These are phyloP conservation scores for Marasmius oreades DNA, from an alignment of 1,284 basidiomycete genomes.

Conservation along the genomic window DNA sequence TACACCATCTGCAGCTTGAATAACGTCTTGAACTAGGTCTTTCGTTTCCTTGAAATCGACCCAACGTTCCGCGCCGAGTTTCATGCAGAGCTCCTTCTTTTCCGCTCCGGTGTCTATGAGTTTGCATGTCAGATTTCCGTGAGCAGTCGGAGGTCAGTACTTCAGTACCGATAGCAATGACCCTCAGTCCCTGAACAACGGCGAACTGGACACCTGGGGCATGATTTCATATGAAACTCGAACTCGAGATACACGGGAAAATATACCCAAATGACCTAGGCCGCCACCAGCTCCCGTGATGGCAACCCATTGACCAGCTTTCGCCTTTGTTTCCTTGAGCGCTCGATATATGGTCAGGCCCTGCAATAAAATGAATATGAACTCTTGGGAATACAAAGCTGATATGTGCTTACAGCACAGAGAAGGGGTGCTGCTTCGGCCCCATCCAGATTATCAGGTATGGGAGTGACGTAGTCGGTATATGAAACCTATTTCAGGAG, in stretches of 20 bases:
- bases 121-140: neutral
- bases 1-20: neutral
- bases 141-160: neutral
- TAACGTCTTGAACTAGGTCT: neutral
- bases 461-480: conserved; percentile 61
- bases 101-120: conserved; percentile 57
- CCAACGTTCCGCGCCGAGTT: conserved; percentile 67
- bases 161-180: conserved; percentile 66
- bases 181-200: conserved; percentile 57
- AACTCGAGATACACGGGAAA: neutral
- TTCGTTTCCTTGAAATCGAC: conserved; percentile 39
- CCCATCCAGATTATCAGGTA: conserved; percentile 55
- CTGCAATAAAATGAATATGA: conserved; percentile 21
- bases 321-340: conserved; percentile 51
- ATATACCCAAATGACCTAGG: conserved; percentile 50
- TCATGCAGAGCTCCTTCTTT: conserved; percentile 57
- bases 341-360: conserved; percentile 70
- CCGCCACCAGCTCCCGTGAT: conserved; percentile 67
- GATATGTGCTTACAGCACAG: conserved; percentile 49
- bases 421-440: conserved; percentile 62
- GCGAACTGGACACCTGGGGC: conserved; percentile 62
- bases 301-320: conserved; percentile 62
- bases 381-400: neutral
- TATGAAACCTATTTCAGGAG: conserved; percentile 41
- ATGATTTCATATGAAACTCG: conserved; percentile 14